phyloP scores from a whole-genome alignment of 192 early-diverging fungal genomes.

The Obelidium mucronatum region DNA sequence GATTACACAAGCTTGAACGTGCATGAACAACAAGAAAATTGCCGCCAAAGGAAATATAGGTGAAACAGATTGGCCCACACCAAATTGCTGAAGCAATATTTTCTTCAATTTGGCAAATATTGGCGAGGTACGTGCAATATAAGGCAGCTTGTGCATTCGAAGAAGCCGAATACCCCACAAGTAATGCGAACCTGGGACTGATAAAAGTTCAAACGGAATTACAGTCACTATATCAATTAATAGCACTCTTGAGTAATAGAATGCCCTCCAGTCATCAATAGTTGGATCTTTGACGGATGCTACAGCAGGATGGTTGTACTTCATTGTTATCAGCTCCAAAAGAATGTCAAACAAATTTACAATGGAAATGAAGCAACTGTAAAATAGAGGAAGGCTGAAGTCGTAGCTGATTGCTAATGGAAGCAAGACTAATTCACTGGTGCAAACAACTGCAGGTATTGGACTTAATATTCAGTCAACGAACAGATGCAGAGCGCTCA shows the following conservation, averaged over 20 bases:
- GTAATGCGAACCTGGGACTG: background rate
- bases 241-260: background rate
- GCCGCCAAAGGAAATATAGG: background rate
- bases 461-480: background rate
- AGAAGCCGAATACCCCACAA: slow-evolving; percentile 8
- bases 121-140: background rate
- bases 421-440: background rate
- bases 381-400: background rate
- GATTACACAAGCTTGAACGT: slow-evolving; percentile 34
- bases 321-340: background rate
- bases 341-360: background rate
- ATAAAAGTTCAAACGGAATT: slow-evolving; percentile 13
- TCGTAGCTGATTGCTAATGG: background rate
- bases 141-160: slow-evolving; percentile 7
- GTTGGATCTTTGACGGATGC: background rate
- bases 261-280: slow-evolving; percentile 7
- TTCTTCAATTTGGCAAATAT: background rate
- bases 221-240: background rate
- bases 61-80: background rate
- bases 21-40: slow-evolving; percentile 27
- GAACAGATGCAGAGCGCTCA: background rate
- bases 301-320: slow-evolving; percentile 4
- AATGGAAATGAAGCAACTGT: background rate
- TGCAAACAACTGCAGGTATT: background rate
- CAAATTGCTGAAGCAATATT: background rate